Base-by-base conservation (phyloP, 441 rosid genomes). In the Erysimum cheiri region DNA sequence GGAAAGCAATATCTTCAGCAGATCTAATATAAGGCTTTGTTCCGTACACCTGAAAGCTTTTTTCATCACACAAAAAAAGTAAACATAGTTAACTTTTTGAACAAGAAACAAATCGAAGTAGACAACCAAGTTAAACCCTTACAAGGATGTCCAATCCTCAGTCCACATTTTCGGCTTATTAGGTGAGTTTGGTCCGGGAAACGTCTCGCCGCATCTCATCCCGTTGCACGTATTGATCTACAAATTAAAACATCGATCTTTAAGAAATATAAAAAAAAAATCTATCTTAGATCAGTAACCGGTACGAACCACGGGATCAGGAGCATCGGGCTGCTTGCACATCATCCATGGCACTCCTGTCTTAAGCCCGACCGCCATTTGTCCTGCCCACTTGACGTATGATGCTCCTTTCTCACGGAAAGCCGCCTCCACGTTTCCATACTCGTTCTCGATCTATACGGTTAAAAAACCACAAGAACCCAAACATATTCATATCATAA, bases 131-230 rank as follows among this genome's bases (percentile, higher is more conserved):
- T 17, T 57, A 70, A 35, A 80, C 40, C 79, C 75, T 76, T 70
- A 88, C 93, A 85, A 88, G 41, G 94, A 88, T 14, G 94, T 85
- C 91, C 94, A 88, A 11, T 86, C 76, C 61, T 88, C 94, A 22
- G 94, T 88, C 91, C 94, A 88, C 49, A 88, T 39, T 9, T 84
- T 78, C 0, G 94, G 91, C 66, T 88, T 88, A 39, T 83, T 76
- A 0, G 87, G 87, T 17, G 94, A 82, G 73, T 88, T 88, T 6
- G 94, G 87, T 17, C 91, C 91, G 1, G 70, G 35, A 60, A 88
- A 88, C 6, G 94, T 86, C 48, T 86, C 87, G 19, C 94, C 94
- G 32, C 94, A 88, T 70, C 66, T 81, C 91, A 86, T 85, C 8
- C 91, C 91, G 46, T 88, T 88, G 74, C 94, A 88, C 1, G 89